These are phyloP conservation scores for Penicillium freii DNA, from an alignment of 2,329 filamentous ascomycete species.

Conservation along the genomic window DNA sequence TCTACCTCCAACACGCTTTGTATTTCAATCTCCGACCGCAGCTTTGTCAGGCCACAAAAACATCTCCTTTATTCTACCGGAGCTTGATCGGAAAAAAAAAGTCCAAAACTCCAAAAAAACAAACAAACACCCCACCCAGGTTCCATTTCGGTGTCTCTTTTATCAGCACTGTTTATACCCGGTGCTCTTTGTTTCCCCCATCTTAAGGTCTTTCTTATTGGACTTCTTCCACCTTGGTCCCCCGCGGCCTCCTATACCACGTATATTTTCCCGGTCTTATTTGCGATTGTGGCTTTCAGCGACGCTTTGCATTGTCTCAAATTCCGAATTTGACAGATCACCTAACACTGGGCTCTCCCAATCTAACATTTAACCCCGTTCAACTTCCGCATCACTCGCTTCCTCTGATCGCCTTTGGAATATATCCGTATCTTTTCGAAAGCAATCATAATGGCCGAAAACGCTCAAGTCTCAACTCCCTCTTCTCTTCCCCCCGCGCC, in stretches of 20 bases:
- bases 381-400: constrained; percentile 23
- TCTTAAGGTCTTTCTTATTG: constrained; percentile 7
- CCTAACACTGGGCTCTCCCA: background rate
- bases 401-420: constrained; percentile 19
- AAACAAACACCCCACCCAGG: background rate
- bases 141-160: constrained; percentile 1
- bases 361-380: constrained; percentile 11
- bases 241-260: constrained; percentile 12
- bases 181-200: constrained; percentile 9
- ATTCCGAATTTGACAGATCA: constrained; percentile 11
- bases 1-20: constrained; percentile 6
- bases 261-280: constrained; percentile 8
- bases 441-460: constrained; percentile 70
- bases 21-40: constrained; percentile 11
- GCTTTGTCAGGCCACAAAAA: constrained; percentile 3
- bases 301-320: constrained; percentile 29
- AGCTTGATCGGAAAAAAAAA: background rate
- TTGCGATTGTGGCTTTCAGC: constrained; percentile 24
- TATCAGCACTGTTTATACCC: constrained; percentile 11
- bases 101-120: background rate
- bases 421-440: constrained; percentile 22
- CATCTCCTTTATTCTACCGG: background rate
- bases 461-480: constrained; percentile 60
- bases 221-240: constrained; percentile 1
- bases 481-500: constrained; percentile 69